A percentile compares a stretch with the other conserved stretches of the same genome.
Conservation (phyloP, 768 basidiomycete genomes). For the Porpolomopsis calyptriformis region DNA sequence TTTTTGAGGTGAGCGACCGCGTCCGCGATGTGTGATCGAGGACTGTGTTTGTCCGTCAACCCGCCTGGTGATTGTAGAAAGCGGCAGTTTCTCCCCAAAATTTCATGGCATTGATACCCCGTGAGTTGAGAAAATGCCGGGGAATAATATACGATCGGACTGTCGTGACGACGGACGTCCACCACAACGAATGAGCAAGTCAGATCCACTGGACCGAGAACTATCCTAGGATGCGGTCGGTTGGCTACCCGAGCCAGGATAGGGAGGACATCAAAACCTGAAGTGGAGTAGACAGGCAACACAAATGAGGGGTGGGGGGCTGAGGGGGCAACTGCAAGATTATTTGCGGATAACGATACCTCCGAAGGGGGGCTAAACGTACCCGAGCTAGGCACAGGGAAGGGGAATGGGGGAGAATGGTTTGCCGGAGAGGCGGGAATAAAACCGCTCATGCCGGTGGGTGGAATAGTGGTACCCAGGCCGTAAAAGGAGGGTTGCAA, state of each 20-base stretch:
- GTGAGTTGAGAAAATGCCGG: slow-evolving; percentile 73
- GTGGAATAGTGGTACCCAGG: no score
- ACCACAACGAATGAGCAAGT: slow-evolving; percentile 88
- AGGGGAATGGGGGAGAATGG: not conserved
- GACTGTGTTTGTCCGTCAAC: slow-evolving; percentile 24
- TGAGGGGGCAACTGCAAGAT: not conserved
- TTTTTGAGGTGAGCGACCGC: slow-evolving; percentile 57
- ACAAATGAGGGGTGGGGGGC: slow-evolving; percentile 24
- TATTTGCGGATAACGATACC: not conserved
- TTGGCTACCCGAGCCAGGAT: slow-evolving; percentile 69
- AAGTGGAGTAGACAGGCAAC: slow-evolving; percentile 71
- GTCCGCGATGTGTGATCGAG: slow-evolving; percentile 49
- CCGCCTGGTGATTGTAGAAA: slow-evolving; percentile 77
- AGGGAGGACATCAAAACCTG: slow-evolving; percentile 84
- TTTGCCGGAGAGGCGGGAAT: not conserved
- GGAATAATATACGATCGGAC: slow-evolving; percentile 84
- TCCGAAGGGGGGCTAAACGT: not conserved
- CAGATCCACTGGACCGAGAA: slow-evolving; percentile 85
- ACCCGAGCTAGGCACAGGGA: not conserved
- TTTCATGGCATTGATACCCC: slow-evolving; percentile 63
- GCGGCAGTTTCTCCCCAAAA: slow-evolving; percentile 84
- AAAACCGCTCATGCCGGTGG: no score
- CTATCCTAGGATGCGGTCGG: slow-evolving; percentile 62
- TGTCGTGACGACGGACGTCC: slow-evolving; percentile 72
- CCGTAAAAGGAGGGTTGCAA: not conserved